Conservation (phyloP, 768 basidiomycete genomes). For the Cystoderma amianthinum region DNA sequence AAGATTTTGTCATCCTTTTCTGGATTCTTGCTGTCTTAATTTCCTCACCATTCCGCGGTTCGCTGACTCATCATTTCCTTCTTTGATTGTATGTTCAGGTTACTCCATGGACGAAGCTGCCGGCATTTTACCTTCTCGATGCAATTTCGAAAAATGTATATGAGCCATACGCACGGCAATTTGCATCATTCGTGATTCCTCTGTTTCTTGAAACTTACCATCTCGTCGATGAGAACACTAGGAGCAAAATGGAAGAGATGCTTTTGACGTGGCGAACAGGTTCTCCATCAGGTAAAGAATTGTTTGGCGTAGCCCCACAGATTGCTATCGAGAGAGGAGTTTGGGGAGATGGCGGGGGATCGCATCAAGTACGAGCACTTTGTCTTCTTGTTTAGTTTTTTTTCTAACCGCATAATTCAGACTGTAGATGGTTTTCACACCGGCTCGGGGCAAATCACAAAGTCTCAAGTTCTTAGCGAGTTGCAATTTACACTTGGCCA, state of each 20-base stretch:
- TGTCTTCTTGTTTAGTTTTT: not conserved
- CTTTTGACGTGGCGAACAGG: conserved; percentile 91
- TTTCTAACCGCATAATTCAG: conserved; percentile 11
- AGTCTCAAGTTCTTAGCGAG: conserved; percentile 76
- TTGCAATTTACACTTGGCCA: conserved; percentile 76
- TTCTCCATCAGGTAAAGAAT: conserved; percentile 68
- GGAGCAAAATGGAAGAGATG: conserved; percentile 98
- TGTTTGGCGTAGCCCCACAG: conserved; percentile 82
- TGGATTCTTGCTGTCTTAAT: conserved; percentile 13
- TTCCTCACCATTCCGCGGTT: conserved; percentile 33
- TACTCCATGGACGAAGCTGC: conserved; percentile 83
- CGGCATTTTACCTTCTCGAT: conserved; percentile 91
- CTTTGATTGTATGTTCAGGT: conserved; percentile 57
- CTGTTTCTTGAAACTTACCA: conserved; percentile 86
- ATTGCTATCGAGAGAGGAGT: conserved; percentile 78
- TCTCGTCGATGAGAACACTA: conserved; percentile 76
- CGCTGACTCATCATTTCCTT: conserved; percentile 65
- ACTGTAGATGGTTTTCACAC: conserved; percentile 22
- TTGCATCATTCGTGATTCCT: conserved; percentile 74
- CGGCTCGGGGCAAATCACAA: conserved; percentile 48
- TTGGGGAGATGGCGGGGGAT: conserved; percentile 55
- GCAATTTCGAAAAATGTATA: conserved; percentile 97
- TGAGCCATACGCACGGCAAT: conserved; percentile 84
- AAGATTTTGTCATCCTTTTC: conserved; percentile 11
- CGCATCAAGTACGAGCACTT: conserved; percentile 28